A percentile compares a stretch with the other conserved stretches of the same genome.
phyloP scores from a whole-genome alignment of 495 filamentous ascomycete species.

The Talaromyces stipitatus region DNA sequence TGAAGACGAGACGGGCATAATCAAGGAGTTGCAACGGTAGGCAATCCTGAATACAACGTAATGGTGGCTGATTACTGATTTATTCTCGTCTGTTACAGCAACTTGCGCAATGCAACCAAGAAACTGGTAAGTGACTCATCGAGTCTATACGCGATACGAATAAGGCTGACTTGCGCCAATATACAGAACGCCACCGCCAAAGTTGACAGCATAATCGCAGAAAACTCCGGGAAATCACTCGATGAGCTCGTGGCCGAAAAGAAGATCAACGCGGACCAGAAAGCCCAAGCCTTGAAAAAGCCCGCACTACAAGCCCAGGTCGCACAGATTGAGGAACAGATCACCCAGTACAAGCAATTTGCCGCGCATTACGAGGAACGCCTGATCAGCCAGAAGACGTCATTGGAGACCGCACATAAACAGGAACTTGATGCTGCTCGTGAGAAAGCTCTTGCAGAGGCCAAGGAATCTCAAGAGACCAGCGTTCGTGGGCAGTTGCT shows the following conservation, averaged over 20 bases:
- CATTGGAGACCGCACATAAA: conserved; percentile 59
- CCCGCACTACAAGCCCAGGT: conserved; percentile 71
- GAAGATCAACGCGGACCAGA: conserved; percentile 92
- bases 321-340: conserved; percentile 73
- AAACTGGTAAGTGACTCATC: conserved; percentile 60
- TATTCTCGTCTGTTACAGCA: conserved; percentile 39
- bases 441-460: conserved; percentile 54
- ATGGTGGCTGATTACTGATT: not conserved
- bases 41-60: conserved; percentile 16
- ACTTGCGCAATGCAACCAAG: conserved; percentile 78
- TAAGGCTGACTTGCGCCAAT: conserved; percentile 6
- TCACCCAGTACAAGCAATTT: conserved; percentile 75
- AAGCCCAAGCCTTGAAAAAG: conserved; percentile 81
- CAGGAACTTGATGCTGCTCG: conserved; percentile 66
- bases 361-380: conserved; percentile 68
- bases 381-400: conserved; percentile 59
- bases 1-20: conserved; percentile 56
- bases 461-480: conserved; percentile 46
- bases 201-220: conserved; percentile 68
- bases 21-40: conserved; percentile 84
- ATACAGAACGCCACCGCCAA: conserved; percentile 66
- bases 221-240: conserved; percentile 66
- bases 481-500: conserved; percentile 50
- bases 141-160: not conserved
- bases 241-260: conserved; percentile 75